Base-by-base conservation (phyloP, 1,284 basidiomycete genomes). In the Singerocomus inundabilis region DNA sequence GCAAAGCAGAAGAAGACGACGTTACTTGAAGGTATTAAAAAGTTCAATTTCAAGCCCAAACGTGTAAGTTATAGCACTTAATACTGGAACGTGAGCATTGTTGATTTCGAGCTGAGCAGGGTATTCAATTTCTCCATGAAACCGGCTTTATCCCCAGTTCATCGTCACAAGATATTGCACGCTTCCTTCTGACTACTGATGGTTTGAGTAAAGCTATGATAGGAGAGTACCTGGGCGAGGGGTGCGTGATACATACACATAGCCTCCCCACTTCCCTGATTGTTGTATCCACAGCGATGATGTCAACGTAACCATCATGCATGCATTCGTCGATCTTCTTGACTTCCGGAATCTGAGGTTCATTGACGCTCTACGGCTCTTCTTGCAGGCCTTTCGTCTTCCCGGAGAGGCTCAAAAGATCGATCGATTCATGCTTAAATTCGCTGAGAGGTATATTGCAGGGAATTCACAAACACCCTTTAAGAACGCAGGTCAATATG, bases 41-140 rank as follows among this genome's bases (percentile, higher is more conserved):
- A 93, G 70, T 99, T 99, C 75, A 99, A 99, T 72, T 95, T 90
- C 75, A 99, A 98, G 72, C 95, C 97, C 11, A 98, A 97, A 71
- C 80, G 86, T 59, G 91, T 90, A 60, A 34, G 75, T 70, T 28
- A 18, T 26, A 9, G 18, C 26, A 46, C 4, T 45, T 18, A 30
- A 48, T 30, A 18, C 4, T 21, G 30, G 29, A 31, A 21, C 13
- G 32, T 32, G 31, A 33, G 12, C 26, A 9, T 33, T 43, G 10
- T 48, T 45, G 42, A 49, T 49, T 42, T 57, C 26, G 39, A 40
- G 44, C 41, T 37, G 30, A 13, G 35, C 51, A 94, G 83, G 97
- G 97, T 16, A 81, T 99, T 44, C 80, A 91, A 71, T 98, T 92
- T 67, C 78, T 99, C 46, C 68, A 94, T 35, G 90, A 97, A 63